These are phyloP conservation scores for Bruguiera gymnorhiza DNA, from an alignment of 345 rosid species.

Conservation along the genomic window DNA sequence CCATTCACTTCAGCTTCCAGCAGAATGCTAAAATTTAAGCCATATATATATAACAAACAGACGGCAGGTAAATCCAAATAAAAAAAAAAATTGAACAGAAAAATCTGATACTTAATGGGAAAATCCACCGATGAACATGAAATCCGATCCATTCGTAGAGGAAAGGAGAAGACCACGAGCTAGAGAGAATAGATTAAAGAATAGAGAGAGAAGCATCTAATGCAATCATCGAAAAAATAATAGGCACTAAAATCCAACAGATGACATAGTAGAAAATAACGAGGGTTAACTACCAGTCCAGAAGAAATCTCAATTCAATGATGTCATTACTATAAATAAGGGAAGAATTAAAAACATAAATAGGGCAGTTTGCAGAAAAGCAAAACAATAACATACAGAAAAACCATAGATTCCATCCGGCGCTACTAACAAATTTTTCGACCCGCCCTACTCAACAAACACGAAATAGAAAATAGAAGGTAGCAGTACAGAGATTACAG, in stretches of 20 bases:
- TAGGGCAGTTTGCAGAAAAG: background rate
- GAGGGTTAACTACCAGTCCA: background rate
- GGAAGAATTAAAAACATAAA: background rate
- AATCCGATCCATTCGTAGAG: background rate
- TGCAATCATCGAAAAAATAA: constrained; percentile 4
- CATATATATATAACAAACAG: too few species aligned
- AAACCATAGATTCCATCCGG: too few species aligned
- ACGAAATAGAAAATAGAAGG: too few species aligned
- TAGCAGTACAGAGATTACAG: too few species aligned
- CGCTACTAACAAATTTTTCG: too few species aligned
- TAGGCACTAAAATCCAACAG: constrained; percentile 15
- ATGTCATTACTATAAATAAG: background rate
- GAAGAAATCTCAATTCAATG: constrained; percentile 11
- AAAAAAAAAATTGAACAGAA: background rate
- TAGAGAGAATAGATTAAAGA: background rate
- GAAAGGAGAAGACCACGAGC: background rate
- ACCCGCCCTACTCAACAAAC: too few species aligned
- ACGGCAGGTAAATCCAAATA: background rate
- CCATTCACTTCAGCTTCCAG: too few species aligned
- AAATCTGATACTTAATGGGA: background rate
- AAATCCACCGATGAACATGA: background rate
- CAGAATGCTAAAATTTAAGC: too few species aligned
- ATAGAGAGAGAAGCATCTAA: constrained; percentile 6
- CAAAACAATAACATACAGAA: too few species aligned
- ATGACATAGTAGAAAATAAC: constrained; percentile 1